Base-by-base conservation (phyloP, 176 grass and related monocot genomes). In the maize (Zea mays) region DNA sequence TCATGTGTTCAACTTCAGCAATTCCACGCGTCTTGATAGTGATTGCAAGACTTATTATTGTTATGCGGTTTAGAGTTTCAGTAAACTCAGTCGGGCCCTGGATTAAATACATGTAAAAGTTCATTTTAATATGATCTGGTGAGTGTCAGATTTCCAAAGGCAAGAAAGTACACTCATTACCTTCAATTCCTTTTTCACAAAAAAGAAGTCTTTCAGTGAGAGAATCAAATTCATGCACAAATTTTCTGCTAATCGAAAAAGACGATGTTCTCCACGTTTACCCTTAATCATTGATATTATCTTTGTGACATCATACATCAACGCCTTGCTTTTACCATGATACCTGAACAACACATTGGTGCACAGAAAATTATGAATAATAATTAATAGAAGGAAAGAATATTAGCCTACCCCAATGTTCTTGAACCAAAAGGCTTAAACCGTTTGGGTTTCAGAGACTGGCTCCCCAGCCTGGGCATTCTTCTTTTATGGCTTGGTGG, bases 221-320 rank as follows among this genome's bases (percentile, higher is more conserved):
- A 98, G 95, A 90, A 98, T 98, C 85, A 98, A 78, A 80, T 98
- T 98, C 91, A 98, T 94, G 81, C 95, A 98, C 76, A 98, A 83
- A 86, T 94, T 98, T 84, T 98, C 95, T 84, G 91, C 95, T 80
- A 98, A 79, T 94, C 95, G 90, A 61, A 98, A 93, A 83, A 92
- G 87, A 13, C 91, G 91, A 88, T 98, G 95, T 72, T 98, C 95
- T 64, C 95, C 95, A 72, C 89, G 89, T 86, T 94, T 98, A 37
- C 85, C 83, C 71, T 94, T 98, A 82, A 98, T 94, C 92, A 92
- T 98, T 45, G 95, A 94, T 86, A 94, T 94, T 83, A 98, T 98
- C 73, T 94, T 98, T 75, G 95, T 98, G 55, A 98, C 95, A 86
- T 98, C 95, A 88, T 98, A 94, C 95, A 98, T 94, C 75, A 98